Percentiles rank a stretch among this genome's conserved stretches.
These are phyloP conservation scores for Thalassiosira delicatula DNA, from an alignment of 352 stramenopile genomes.

Conservation along the genomic window DNA sequence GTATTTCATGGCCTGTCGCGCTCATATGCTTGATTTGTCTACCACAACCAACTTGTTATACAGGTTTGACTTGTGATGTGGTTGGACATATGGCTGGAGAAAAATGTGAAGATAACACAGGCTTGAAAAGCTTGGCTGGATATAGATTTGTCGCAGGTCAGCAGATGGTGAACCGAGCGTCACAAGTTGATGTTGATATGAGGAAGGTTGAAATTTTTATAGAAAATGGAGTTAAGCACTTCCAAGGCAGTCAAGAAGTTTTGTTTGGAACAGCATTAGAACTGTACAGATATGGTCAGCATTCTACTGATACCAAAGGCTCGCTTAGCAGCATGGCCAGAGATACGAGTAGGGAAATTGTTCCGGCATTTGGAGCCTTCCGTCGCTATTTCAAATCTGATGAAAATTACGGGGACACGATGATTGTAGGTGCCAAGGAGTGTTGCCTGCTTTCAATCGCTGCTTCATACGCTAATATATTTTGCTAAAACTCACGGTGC, in stretches of 20 bases:
- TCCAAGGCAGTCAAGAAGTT: conserved; percentile 44
- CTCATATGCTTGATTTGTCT: conserved; percentile 1
- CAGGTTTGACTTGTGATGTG: conserved; percentile 71
- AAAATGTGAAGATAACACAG: conserved; percentile 42
- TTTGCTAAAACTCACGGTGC: conserved; percentile 4
- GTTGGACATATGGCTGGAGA: conserved; percentile 62
- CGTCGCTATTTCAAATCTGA: conserved; percentile 72
- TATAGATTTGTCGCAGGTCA: conserved; percentile 43
- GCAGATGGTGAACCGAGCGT: conserved; percentile 45
- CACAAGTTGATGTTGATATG: conserved; percentile 80
- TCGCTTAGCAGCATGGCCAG: conserved; percentile 67
- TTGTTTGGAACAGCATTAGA: conserved; percentile 71
- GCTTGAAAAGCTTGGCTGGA: conserved; percentile 41
- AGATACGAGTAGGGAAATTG: conserved; percentile 69
- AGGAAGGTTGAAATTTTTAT: conserved; percentile 78
- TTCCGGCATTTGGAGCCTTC: conserved; percentile 77
- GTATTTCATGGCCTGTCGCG: neutral
- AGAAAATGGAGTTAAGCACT: conserved; percentile 69
- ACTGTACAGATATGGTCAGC: conserved; percentile 75
- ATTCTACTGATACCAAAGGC: conserved; percentile 26
- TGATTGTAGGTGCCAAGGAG: conserved; percentile 62
- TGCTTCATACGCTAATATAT: conserved; percentile 23
- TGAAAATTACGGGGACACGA: conserved; percentile 75
- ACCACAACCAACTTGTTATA: neutral
- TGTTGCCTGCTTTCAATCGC: conserved; percentile 4